Percentiles rank a stretch among this genome's conserved stretches.
Conservation (phyloP, 106 monocot genomes). For the Allium fistulosum region DNA sequence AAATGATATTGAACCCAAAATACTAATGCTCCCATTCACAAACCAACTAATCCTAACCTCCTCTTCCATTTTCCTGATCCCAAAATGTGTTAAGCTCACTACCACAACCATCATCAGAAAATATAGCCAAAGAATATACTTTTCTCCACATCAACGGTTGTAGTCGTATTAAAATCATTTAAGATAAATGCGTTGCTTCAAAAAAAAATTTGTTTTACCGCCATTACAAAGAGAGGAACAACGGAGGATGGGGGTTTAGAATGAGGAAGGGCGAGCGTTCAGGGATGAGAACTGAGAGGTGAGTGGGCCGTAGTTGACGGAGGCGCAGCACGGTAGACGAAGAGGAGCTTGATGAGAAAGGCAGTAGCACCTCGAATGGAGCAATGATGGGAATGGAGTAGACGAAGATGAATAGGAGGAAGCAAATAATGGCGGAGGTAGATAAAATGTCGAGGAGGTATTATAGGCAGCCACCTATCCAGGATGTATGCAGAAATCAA, state of each 20-base stretch:
- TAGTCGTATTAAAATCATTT: slow-evolving; percentile 73
- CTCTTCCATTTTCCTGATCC: slow-evolving; percentile 75
- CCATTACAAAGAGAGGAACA: slow-evolving; percentile 43
- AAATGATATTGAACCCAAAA: slow-evolving; percentile 44
- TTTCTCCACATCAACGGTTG: slow-evolving; percentile 53
- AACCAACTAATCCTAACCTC: slow-evolving; percentile 57
- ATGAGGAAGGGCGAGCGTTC: slow-evolving; percentile 66
- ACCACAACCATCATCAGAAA: slow-evolving; percentile 52
- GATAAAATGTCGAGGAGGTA: slow-evolving; percentile 91
- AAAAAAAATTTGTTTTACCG: slow-evolving; percentile 53
- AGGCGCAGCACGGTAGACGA: slow-evolving; percentile 86
- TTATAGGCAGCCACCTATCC: slow-evolving; percentile 96
- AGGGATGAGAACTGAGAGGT: slow-evolving; percentile 81
- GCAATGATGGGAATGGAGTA: slow-evolving; percentile 89
- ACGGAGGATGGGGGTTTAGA: slow-evolving; percentile 31
- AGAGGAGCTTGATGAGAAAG: slow-evolving; percentile 75
- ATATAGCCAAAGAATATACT: slow-evolving; percentile 67
- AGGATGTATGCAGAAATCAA: slow-evolving; percentile 11
- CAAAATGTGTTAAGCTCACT: slow-evolving; percentile 64
- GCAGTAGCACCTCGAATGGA: slow-evolving; percentile 72
- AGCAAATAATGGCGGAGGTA: slow-evolving; percentile 59
- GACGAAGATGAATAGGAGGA: slow-evolving; percentile 86
- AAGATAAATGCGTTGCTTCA: slow-evolving; percentile 21
- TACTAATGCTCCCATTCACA: slow-evolving; percentile 43
- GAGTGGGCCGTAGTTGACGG: slow-evolving; percentile 95